phyloP scores from a whole-genome alignment of 2,329 filamentous ascomycete species.

The Cercospora citrullina region DNA sequence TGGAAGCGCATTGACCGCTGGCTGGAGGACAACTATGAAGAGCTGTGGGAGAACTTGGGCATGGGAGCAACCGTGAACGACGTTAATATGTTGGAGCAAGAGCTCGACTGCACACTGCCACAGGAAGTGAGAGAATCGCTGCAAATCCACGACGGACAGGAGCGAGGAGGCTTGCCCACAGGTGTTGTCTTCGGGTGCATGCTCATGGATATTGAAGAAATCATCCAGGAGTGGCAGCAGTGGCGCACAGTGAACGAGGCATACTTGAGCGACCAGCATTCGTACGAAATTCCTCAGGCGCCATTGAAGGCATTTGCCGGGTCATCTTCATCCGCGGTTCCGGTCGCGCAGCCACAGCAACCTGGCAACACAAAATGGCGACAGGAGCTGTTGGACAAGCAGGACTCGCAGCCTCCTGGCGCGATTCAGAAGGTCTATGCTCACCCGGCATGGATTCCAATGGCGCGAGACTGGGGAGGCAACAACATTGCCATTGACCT shows the following conservation, averaged over 20 bases:
- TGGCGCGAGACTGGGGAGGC: conserved; percentile 96
- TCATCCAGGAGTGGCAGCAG: conserved; percentile 95
- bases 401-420: conserved; percentile 83
- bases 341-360: conserved; percentile 41
- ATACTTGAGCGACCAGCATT: conserved; percentile 63
- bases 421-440: conserved; percentile 90
- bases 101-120: conserved; percentile 89
- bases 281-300: conserved; percentile 60
- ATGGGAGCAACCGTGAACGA: conserved; percentile 93
- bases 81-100: conserved; percentile 93
- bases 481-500: conserved; percentile 95
- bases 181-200: conserved; percentile 92
- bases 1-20: conserved; percentile 94
- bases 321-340: conserved; percentile 58
- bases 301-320: conserved; percentile 73
- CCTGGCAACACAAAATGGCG: conserved; percentile 62
- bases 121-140: conserved; percentile 92
- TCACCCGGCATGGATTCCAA: conserved; percentile 91
- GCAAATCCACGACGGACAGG: conserved; percentile 92
- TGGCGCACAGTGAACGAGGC: conserved; percentile 94
- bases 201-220: conserved; percentile 96
- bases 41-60: conserved; percentile 89
- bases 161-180: conserved; percentile 85
- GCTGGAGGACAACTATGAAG: conserved; percentile 92
- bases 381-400: conserved; percentile 77